Evolutionary conservation across 768 basidiomycete genomes (phyloP).

Genomic region (Mycena albidolilacea): DNA sequence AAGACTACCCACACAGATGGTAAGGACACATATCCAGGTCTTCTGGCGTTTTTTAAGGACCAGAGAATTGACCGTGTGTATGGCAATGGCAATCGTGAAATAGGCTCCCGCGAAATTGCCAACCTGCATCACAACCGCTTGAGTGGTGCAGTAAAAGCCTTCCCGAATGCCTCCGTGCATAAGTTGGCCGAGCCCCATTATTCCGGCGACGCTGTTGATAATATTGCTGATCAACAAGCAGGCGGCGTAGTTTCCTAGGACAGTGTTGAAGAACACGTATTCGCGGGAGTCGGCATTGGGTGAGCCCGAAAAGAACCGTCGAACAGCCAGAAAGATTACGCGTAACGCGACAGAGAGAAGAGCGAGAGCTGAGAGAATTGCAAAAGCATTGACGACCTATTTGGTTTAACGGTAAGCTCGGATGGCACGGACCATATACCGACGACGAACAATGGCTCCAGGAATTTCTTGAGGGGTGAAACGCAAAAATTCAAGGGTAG

Average conservation of each 20-base stretch:
- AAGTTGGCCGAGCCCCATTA: conserved; percentile 70
- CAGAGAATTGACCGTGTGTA: conserved; percentile 79
- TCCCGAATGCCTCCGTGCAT: conserved; percentile 57
- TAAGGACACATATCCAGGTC: conserved; percentile 58
- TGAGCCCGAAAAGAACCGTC: conserved; percentile 46
- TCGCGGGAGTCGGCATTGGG: conserved; percentile 53
- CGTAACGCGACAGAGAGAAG: conserved; percentile 65
- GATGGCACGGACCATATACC: not conserved
- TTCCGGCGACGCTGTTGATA: conserved; percentile 65
- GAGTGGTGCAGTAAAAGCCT: conserved; percentile 71
- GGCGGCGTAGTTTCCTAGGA: conserved; percentile 77
- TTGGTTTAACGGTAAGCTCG: not conserved
- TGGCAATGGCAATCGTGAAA: conserved; percentile 75
- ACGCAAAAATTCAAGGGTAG: conserved; percentile 44
- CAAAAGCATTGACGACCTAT: conserved; percentile 67
- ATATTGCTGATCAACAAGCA: conserved; percentile 75
- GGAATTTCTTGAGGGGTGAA: conserved; percentile 51
- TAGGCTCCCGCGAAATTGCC: conserved; percentile 74
- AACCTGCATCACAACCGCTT: conserved; percentile 74
- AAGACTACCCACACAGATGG: conserved; percentile 53
- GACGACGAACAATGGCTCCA: conserved; percentile 55
- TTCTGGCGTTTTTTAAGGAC: conserved; percentile 71
- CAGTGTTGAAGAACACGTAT: conserved; percentile 78
- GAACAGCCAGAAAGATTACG: conserved; percentile 62
- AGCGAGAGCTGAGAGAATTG: conserved; percentile 67